phyloP scores from a whole-genome alignment of 139 green algal genomes.

The Tetradesmus lagerheimii region DNA sequence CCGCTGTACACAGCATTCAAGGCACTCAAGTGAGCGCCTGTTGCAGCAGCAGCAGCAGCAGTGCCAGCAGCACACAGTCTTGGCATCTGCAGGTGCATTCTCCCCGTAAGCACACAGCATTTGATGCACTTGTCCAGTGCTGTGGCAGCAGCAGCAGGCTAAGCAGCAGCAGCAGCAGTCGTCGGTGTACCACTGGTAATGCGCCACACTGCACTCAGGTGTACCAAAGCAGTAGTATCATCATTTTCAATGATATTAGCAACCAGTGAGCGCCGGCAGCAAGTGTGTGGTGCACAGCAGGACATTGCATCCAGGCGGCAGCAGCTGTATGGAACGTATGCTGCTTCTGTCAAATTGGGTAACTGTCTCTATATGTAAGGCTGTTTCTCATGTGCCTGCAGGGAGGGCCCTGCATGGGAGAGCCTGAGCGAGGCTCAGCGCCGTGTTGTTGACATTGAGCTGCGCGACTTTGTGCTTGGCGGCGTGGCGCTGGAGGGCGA shows the following conservation, averaged over 20 bases:
- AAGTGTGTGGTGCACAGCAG: background rate
- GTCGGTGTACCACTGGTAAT: too few species aligned
- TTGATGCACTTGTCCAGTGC: too few species aligned
- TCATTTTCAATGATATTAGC: too few species aligned
- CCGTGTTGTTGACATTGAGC: constrained; percentile 85
- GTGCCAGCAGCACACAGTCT: constrained; percentile 45
- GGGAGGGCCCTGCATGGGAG: constrained; percentile 62
- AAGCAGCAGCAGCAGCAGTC: too few species aligned
- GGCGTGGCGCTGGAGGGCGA: constrained; percentile 88
- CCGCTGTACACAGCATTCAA: constrained; percentile 82
- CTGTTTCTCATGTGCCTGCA: background rate
- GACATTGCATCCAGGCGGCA: too few species aligned
- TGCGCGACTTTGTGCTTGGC: constrained; percentile 92
- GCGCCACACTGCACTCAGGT: too few species aligned
- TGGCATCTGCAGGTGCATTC: too few species aligned
- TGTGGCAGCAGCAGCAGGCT: too few species aligned
- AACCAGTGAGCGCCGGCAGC: too few species aligned
- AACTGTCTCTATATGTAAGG: too few species aligned
- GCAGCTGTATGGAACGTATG: background rate
- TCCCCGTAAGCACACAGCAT: too few species aligned
- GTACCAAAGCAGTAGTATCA: too few species aligned
- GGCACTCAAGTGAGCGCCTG: constrained; percentile 34
- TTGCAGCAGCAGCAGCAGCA: constrained; percentile 52
- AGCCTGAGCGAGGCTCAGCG: constrained; percentile 80
- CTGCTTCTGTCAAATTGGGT: background rate